A percentile compares a stretch with the other conserved stretches of the same genome.
Evolutionary conservation across 441 rosid species (phyloP).

Genomic region (Adansonia rubrostipa): DNA sequence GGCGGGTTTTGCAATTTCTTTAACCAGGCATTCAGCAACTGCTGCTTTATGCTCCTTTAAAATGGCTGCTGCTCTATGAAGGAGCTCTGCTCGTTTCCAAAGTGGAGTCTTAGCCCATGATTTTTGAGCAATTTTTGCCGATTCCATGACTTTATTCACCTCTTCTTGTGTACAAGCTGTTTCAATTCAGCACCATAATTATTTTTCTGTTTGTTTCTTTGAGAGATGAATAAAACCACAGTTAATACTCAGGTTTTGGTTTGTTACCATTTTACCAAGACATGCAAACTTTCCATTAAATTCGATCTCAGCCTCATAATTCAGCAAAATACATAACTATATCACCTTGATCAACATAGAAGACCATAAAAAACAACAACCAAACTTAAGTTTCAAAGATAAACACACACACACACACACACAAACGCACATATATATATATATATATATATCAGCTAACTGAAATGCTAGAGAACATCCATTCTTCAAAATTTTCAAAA

Average conservation of each 20-base stretch:
- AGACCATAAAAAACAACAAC: not conserved
- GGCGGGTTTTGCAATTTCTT: slow-evolving; percentile 96
- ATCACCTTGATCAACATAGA: not conserved
- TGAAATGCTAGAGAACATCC: too few relatives aligned
- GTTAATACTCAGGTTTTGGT: not conserved
- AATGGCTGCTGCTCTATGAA: slow-evolving; percentile 90
- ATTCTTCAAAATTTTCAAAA: not conserved
- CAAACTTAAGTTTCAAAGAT: not conserved
- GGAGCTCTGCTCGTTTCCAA: slow-evolving; percentile 97
- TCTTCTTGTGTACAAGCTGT: slow-evolving; percentile 95
- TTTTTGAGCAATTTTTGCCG: slow-evolving; percentile 79
- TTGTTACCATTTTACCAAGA: not conserved
- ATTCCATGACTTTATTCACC: slow-evolving; percentile 86
- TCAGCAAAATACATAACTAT: not conserved
- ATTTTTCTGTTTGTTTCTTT: not conserved
- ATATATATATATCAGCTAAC: not conserved
- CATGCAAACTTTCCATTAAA: not conserved
- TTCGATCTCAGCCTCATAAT: not conserved
- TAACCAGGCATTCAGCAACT: slow-evolving; percentile 88
- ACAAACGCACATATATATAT: too few relatives aligned
- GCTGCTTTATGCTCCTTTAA: slow-evolving; percentile 83
- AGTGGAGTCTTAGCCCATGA: slow-evolving; percentile 94
- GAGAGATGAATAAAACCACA: not conserved
- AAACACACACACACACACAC: too few relatives aligned
- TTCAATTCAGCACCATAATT: not conserved